Conservation (phyloP, 179 eudicot species). For the Silene vulgaris region DNA sequence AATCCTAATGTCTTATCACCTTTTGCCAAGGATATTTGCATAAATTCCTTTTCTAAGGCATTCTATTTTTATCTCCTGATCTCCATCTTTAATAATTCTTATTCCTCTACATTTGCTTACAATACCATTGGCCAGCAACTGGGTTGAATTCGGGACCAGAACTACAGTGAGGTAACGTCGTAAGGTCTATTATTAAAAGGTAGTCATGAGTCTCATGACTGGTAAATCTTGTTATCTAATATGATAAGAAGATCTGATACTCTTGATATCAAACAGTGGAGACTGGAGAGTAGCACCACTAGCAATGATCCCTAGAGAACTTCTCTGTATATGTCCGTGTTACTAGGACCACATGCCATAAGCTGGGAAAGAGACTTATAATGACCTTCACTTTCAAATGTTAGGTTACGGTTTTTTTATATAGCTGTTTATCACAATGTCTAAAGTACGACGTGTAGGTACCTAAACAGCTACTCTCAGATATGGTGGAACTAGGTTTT, state of each 20-base stretch:
- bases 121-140: constrained; percentile 21
- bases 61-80: constrained; percentile 18
- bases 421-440: neutral
- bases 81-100: constrained; percentile 21
- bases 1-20: constrained; percentile 2
- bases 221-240: constrained; percentile 18
- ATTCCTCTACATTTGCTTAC: constrained; percentile 19
- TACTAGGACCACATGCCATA: constrained; percentile 19
- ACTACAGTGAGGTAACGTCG: neutral
- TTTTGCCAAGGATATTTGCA: constrained; percentile 19
- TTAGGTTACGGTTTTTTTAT: neutral
- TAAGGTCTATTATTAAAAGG: constrained; percentile 2
- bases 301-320: constrained; percentile 2
- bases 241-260: constrained; percentile 14
- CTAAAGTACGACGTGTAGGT: neutral
- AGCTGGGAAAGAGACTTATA: constrained; percentile 10
- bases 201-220: constrained; percentile 8
- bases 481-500: no score
- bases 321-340: neutral
- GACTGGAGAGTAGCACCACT: neutral
- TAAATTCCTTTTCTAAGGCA: constrained; percentile 20
- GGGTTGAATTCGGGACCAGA: constrained; percentile 18
- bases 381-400: constrained; percentile 16
- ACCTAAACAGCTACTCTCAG: no score
- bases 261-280: constrained; percentile 12